phyloP scores from a whole-genome alignment of 371 early-diverging fungal genomes.

The Mucor indicus region DNA sequence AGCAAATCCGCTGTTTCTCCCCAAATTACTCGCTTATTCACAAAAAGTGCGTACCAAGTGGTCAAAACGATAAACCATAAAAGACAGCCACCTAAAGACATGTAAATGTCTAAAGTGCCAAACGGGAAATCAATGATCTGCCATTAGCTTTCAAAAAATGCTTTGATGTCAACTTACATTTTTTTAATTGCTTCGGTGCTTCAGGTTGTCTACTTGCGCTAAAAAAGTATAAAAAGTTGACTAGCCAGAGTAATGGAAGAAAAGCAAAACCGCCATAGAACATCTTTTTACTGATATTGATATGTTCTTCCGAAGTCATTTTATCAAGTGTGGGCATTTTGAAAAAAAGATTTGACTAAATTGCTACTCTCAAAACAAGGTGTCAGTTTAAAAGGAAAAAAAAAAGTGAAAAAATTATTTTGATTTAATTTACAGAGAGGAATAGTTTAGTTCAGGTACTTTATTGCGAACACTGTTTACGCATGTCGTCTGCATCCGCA shows the following conservation, averaged over 20 bases:
- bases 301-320: constrained; percentile 51
- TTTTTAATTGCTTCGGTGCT: constrained; percentile 43
- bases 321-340: constrained; percentile 51
- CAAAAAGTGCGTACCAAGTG: constrained; percentile 58
- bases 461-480: too few relatives aligned
- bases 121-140: not conserved
- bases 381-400: too few relatives aligned
- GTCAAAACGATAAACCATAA: constrained; percentile 48
- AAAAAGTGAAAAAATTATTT: too few relatives aligned
- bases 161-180: constrained; percentile 33
- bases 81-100: constrained; percentile 45
- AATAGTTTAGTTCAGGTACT: too few relatives aligned
- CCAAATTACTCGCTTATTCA: constrained; percentile 50
- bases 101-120: constrained; percentile 39
- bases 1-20: constrained; percentile 47
- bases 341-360: too few relatives aligned
- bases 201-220: constrained; percentile 29
- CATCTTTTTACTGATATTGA: constrained; percentile 54
- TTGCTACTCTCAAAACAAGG: too few relatives aligned
- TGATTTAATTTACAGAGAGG: too few relatives aligned
- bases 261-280: constrained; percentile 61
- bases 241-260: constrained; percentile 59
- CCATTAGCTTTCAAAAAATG: not conserved
- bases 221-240: constrained; percentile 58
- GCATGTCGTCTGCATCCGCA: too few relatives aligned